These are phyloP conservation scores for Gossypium australe DNA, from an alignment of 345 rosid species.

Conservation along the genomic window DNA sequence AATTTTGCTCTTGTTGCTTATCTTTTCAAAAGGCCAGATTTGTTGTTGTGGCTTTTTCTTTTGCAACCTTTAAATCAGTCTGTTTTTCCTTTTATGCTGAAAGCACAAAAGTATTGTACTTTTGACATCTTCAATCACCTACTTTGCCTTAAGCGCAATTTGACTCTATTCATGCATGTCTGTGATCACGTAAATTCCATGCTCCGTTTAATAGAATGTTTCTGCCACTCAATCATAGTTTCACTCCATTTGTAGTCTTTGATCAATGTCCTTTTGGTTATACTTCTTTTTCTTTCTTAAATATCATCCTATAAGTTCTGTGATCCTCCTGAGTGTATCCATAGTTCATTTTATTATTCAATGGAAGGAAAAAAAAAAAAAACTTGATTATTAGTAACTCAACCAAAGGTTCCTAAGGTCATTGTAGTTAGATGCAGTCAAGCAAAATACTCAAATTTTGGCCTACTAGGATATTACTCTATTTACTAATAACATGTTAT, in stretches of 20 bases:
- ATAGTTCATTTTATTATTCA: background rate
- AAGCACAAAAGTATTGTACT: background rate
- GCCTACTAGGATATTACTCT: background rate
- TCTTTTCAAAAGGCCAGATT: background rate
- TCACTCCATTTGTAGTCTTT: background rate
- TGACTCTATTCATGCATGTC: background rate
- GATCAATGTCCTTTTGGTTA: background rate
- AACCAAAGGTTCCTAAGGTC: background rate
- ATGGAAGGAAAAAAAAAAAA: background rate
- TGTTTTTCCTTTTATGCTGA: background rate
- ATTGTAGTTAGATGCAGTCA: background rate
- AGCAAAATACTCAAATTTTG: background rate
- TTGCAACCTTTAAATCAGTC: background rate
- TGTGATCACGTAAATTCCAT: background rate
- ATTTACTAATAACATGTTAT: background rate
- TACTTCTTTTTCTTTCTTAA: background rate
- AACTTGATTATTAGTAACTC: background rate
- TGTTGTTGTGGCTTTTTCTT: background rate
- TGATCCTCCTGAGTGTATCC: background rate
- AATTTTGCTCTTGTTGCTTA: background rate
- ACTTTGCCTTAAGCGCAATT: background rate
- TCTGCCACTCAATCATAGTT: background rate
- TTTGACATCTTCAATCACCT: background rate
- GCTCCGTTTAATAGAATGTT: background rate
- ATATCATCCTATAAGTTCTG: background rate